Base-by-base conservation (phyloP, 1,284 basidiomycete genomes). In the Chalciporus sp. region DNA sequence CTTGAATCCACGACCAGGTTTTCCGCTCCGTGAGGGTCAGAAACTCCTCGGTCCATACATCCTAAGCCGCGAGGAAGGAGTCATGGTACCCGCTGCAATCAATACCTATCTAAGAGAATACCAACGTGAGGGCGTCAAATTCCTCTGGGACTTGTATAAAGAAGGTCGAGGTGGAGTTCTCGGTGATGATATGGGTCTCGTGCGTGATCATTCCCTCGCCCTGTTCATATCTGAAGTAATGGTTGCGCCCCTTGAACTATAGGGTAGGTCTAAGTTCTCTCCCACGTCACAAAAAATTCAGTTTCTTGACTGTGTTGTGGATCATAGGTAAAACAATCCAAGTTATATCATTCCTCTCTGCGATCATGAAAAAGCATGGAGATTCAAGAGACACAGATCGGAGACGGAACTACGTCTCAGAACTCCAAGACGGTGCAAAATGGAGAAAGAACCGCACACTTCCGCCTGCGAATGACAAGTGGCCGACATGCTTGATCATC, bases 111-210 rank as follows among this genome's bases (percentile, higher is more conserved):
- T 95, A 27, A 84, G 94, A 50, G 83, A 86, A 47, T 95, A 95
- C 62, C 93, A 95, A 64, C 79, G 91, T 27, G 88, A 94, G 20
- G 93, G 94, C 12, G 81, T 90, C 14, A 70, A 73, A 33, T 95
- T 95, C 67, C 80, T 95, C 51, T 94, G 80, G 71, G 73, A 80
- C 7, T 76, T 83, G 31, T 94, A 86, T 65, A 69, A 76, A 14
- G 74, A 85, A 58, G 77, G 76, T 0, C 72, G 79, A 43, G 93
- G 93, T 1, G 91, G 86, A 0, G 66, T 94, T 16, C 77, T 95
- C 1, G 92, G 92, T 16, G 93, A 95, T 67, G 93, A 95, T 64
- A 95, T 95, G 93, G 92, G 92, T 52, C 72, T 93, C 53, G 89
- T 90, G 65, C 66, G 82, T 77, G 48, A 10, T 20, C 9, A 9